These are phyloP conservation scores for Xylaria sp. DNA, from an alignment of 2,329 filamentous ascomycete species.

Conservation along the genomic window DNA sequence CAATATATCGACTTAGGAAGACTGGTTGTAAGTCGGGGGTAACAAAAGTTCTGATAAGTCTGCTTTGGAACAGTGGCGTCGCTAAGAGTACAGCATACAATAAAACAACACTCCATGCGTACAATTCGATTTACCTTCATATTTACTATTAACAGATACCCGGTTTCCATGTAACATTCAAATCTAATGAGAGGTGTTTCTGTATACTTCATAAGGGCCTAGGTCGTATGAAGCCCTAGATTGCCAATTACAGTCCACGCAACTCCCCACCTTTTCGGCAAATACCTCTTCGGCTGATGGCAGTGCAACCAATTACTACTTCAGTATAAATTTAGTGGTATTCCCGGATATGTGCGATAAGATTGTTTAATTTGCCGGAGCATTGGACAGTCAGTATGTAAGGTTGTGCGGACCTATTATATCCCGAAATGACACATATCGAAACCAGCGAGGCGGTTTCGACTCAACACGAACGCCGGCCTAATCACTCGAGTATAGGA, in stretches of 20 bases:
- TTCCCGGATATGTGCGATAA: background rate
- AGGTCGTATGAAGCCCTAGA: background rate
- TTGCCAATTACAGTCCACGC: background rate
- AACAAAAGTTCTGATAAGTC: background rate
- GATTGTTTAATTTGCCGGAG: background rate
- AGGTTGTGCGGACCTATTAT: background rate
- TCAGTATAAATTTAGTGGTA: background rate
- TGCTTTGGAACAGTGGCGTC: background rate
- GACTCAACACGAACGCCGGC: background rate
- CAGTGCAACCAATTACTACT: background rate
- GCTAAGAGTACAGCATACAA: background rate
- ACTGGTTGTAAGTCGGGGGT: background rate
- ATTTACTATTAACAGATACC: background rate
- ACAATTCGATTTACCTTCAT: too few species aligned
- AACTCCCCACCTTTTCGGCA: background rate
- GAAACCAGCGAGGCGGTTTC: background rate
- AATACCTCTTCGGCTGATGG: conserved; percentile 1
- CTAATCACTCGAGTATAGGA: background rate
- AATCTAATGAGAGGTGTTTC: background rate
- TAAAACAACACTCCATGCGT: background rate
- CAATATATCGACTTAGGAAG: too few species aligned
- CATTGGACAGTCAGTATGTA: background rate
- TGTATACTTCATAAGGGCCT: background rate
- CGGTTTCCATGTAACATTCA: background rate
- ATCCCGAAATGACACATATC: background rate